phyloP scores from a whole-genome alignment of 1,284 basidiomycete genomes.

The Afroboletus lepidellus region DNA sequence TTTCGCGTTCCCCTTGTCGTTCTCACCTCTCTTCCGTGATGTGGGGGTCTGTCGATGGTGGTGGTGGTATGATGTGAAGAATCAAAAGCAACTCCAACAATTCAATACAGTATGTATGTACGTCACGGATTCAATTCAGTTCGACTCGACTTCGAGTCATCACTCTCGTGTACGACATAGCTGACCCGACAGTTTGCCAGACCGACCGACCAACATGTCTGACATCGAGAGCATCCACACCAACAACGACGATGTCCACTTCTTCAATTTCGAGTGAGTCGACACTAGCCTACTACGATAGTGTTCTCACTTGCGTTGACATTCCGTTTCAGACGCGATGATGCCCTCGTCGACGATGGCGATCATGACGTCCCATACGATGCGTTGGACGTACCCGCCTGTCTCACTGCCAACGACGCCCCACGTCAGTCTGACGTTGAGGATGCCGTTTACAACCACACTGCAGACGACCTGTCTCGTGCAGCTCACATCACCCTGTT shows the following conservation, averaged over 20 bases:
- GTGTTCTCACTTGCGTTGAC: background rate
- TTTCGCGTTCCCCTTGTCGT: too few species aligned
- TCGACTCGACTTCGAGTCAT: too few species aligned
- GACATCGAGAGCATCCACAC: background rate
- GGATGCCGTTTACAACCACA: constrained; percentile 1
- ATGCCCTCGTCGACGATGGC: background rate
- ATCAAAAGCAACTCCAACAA: too few species aligned
- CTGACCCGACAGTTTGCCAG: too few species aligned
- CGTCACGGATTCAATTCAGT: too few species aligned
- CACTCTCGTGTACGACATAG: too few species aligned
- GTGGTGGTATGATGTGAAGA: too few species aligned
- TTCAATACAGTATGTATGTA: too few species aligned
- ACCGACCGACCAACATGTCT: background rate
- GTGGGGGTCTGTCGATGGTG: too few species aligned
- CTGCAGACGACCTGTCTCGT: rapidly evolving
- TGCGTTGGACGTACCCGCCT: background rate
- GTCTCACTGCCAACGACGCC: background rate
- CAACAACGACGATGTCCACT: background rate
- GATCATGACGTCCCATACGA: background rate
- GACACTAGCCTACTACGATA: background rate
- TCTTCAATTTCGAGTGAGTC: background rate
- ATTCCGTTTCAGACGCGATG: background rate
- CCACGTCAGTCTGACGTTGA: background rate
- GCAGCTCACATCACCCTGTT: background rate
- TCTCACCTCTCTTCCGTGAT: too few species aligned